Evolutionary conservation across 768 basidiomycete species (phyloP), one percentile per base, ranked within the genome.

Genomic region (Dioszegia aurantiaca): DNA sequence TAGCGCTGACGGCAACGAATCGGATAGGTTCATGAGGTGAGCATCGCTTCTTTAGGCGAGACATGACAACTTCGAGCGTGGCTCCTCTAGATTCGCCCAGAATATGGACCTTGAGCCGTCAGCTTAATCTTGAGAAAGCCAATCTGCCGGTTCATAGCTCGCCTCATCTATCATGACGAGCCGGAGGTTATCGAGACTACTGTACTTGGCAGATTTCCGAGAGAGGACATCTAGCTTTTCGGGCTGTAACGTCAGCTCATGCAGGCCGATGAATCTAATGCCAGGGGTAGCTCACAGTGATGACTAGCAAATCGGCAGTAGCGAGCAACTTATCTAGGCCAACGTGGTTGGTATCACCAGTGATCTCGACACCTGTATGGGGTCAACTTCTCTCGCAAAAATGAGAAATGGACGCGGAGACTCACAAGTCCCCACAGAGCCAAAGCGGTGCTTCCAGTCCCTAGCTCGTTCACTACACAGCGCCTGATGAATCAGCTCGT

Each of bases 151-250:
- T n/a, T n/a, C n/a, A 5, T 19, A n/a, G 1, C 78, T 48, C 56
- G 89, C 91, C 79, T 94, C 91, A 65, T 95, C 91, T n/a, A 95
- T 86, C 41, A 95, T 83, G 65, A 95, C 87, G 23, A 97, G 80
- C 43, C 83, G 81, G 36, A 94, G 82, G 52, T 85, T 83, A 4
- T 86, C 82, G 23, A 91, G 77, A 31, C 88, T 83, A n/a, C 81
- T 79, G 52, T 84, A 84, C 52, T 86, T 86, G 52, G 36, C 28
- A 10, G 27, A n/a, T 0, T 63, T 44, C 19, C 94, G 81, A 5
- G 93, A 97, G 56, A 99, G 77, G 47, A 89, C 88, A 65, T 98
- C 94, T 87, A 90, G 93, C 77, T 99, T 99, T 77, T 99, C 94
- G 1, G 88, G 89, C 87, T 74, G 30, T 17, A 28, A 4, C 14